Percentiles rank a stretch among this genome's conserved stretches.
phyloP scores from a whole-genome alignment of 2,329 filamentous ascomycete genomes.

The Zymoseptoria crescenta region DNA sequence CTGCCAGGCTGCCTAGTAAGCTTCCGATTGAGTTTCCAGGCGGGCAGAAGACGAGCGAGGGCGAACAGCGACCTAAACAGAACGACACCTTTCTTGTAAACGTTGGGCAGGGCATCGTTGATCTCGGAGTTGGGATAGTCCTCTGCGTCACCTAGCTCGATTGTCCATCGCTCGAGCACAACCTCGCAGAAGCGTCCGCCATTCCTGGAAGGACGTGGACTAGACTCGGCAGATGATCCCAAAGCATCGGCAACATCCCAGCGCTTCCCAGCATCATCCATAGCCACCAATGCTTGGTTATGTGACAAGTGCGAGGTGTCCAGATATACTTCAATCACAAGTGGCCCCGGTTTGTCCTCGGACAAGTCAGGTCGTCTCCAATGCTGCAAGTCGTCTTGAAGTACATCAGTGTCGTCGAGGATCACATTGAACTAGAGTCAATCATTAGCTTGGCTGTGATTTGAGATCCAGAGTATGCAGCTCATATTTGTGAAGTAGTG shows the following conservation, averaged over 20 bases:
- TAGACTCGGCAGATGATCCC: constrained; percentile 49
- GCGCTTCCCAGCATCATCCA: constrained; percentile 82
- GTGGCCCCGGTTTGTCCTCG: constrained; percentile 67
- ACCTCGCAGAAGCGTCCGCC: constrained; percentile 55
- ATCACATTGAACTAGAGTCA: constrained; percentile 78
- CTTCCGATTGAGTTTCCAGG: constrained; percentile 75
- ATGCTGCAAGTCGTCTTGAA: constrained; percentile 67
- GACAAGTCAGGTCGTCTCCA: constrained; percentile 78
- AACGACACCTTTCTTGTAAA: constrained; percentile 96
- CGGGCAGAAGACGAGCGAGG: constrained; percentile 71
- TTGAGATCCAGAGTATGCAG: neutral
- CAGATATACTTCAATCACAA: constrained; percentile 86
- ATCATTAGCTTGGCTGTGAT: constrained; percentile 1
- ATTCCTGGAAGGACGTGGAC: constrained; percentile 37
- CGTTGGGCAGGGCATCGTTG: constrained; percentile 62
- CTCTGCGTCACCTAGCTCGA: constrained; percentile 64
- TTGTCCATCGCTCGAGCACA: constrained; percentile 81
- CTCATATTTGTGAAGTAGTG: neutral
- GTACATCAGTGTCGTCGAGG: constrained; percentile 83
- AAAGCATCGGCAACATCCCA: constrained; percentile 88
- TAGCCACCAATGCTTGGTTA: constrained; percentile 77
- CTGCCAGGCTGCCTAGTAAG: constrained; percentile 61
- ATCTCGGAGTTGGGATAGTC: constrained; percentile 49
- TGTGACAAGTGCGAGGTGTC: constrained; percentile 57
- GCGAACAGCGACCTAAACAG: constrained; percentile 85